Conservation (phyloP, 345 rosid genomes). For the Melaleuca alternifolia region DNA sequence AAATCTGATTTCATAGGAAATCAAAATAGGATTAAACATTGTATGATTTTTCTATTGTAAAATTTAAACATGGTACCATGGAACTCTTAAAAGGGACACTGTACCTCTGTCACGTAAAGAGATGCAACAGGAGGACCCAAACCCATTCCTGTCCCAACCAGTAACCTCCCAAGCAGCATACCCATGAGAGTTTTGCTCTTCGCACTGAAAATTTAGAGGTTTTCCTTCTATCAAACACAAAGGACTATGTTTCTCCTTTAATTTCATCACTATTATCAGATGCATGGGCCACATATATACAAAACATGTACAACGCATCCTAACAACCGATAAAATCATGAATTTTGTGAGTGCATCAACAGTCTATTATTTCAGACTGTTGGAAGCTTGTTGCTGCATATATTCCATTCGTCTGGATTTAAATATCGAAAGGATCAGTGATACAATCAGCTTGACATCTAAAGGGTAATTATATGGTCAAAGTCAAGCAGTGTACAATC, state of each 20-base stretch:
- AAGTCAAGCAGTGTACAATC: not conserved
- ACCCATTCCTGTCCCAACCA: constrained; percentile 97
- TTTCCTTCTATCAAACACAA: not conserved
- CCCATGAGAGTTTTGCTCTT: constrained; percentile 44
- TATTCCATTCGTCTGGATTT: not conserved
- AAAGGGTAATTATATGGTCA: not conserved
- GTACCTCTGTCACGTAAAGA: constrained; percentile 95
- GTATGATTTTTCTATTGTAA: not conserved
- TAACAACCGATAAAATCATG: not conserved
- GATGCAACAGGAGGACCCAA: constrained; percentile 85
- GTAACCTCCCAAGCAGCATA: constrained; percentile 81
- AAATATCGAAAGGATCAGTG: not conserved
- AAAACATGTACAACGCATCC: not conserved
- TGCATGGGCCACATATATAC: not conserved
- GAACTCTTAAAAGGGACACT: not conserved
- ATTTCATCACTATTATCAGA: not conserved
- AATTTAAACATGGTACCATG: not conserved
- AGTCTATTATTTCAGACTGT: not conserved
- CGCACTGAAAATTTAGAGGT: constrained; percentile 45
- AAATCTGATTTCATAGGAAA: constrained; percentile 40
- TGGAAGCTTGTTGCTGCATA: not conserved
- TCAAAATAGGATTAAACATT: not conserved
- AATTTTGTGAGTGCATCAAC: not conserved
- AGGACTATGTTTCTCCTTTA: not conserved
- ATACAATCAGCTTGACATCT: not conserved